Conservation (phyloP, 1,284 basidiomycete species). For the Naganishia sp. region DNA sequence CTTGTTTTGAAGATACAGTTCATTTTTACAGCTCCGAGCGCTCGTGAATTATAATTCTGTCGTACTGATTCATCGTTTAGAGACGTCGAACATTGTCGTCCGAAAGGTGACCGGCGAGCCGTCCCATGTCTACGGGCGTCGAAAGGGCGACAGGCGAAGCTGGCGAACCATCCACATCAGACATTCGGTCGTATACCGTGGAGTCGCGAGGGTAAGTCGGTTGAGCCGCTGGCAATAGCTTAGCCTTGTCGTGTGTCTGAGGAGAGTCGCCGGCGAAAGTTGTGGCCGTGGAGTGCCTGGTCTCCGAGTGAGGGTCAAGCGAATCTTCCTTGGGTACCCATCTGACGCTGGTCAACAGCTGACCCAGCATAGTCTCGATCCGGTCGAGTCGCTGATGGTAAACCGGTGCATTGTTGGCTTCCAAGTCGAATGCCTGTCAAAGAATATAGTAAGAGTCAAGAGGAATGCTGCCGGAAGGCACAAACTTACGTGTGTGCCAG, state of each 20-base stretch:
- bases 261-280: slow-evolving; percentile 23
- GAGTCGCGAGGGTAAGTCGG: not conserved
- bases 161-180: not conserved
- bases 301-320: not conserved
- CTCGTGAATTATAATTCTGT: not conserved
- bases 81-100: slow-evolving; percentile 7
- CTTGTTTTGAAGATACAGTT: not conserved
- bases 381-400: slow-evolving; percentile 39
- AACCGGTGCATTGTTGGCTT: slow-evolving; percentile 32
- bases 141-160: slow-evolving; percentile 1
- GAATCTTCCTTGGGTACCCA: not conserved
- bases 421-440: slow-evolving; percentile 41
- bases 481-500: slow-evolving; percentile 18
- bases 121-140: not conserved
- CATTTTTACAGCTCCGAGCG: too few species aligned
- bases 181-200: not conserved
- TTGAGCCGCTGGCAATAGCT: not conserved
- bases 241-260: slow-evolving; percentile 3
- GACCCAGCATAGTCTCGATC: slow-evolving; percentile 38
- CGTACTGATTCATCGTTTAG: not conserved
- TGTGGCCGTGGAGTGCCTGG: slow-evolving; percentile 11
- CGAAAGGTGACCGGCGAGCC: slow-evolving; percentile 22
- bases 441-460: not conserved
- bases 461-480: not conserved
- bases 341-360: slow-evolving; percentile 33